These are phyloP conservation scores for Aspergillus piperis DNA, from an alignment of 2,329 filamentous ascomycete species.

Conservation along the genomic window DNA sequence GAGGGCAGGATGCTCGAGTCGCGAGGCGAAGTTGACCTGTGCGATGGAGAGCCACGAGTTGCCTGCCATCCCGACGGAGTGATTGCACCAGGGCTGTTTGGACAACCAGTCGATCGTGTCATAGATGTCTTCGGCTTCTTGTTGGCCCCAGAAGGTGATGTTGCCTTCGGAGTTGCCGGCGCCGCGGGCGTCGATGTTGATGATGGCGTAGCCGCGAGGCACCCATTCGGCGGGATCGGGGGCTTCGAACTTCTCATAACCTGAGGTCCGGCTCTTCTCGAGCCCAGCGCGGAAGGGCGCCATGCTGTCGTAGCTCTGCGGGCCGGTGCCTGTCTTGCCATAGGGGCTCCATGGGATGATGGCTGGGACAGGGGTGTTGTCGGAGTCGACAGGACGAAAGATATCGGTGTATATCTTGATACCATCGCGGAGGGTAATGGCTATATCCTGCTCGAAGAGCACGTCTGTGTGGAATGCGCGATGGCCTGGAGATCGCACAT, in stretches of 20 bases:
- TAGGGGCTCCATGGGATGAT: constrained; percentile 31
- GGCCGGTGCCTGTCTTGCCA: constrained; percentile 28
- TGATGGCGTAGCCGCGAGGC: constrained; percentile 31
- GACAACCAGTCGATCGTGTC: constrained; percentile 27
- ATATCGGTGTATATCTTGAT: constrained; percentile 28
- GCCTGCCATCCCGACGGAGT: constrained; percentile 21
- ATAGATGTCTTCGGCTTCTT: constrained; percentile 29
- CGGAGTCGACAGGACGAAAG: constrained; percentile 23
- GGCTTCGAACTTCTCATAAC: constrained; percentile 27
- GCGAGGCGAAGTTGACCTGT: constrained; percentile 16
- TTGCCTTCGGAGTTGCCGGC: constrained; percentile 30
- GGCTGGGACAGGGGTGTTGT: constrained; percentile 24
- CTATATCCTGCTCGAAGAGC: constrained; percentile 27
- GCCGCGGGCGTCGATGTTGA: constrained; percentile 34
- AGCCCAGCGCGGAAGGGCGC: constrained; percentile 11
- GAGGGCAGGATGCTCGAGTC: constrained; percentile 16
- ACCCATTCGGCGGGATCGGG: constrained; percentile 35
- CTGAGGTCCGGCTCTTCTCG: constrained; percentile 10
- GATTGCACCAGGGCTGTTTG: constrained; percentile 27
- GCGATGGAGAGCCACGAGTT: constrained; percentile 22
- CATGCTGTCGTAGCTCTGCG: constrained; percentile 16
- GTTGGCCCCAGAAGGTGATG: constrained; percentile 25
- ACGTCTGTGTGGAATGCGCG: constrained; percentile 14
- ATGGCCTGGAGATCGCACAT: constrained; percentile 7
- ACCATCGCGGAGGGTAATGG: constrained; percentile 29